Evolutionary conservation across 257 asterid species (phyloP).

Genomic region (Buddleja alternifolia): DNA sequence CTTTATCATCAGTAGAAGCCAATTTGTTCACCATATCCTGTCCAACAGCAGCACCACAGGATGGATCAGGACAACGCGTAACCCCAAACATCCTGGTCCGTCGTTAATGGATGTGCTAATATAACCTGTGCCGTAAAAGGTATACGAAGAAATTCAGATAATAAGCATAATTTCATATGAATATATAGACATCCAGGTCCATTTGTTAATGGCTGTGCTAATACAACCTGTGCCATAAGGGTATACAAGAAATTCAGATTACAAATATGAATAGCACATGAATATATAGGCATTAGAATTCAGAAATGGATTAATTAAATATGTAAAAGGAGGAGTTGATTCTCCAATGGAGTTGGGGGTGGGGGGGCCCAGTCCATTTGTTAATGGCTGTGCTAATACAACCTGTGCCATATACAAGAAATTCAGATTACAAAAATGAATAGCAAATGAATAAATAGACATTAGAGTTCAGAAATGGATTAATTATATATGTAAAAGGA

Average conservation of each 20-base stretch:
- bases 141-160: slow-evolving; percentile 26
- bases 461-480: slow-evolving; percentile 1
- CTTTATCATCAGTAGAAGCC: slow-evolving; percentile 64
- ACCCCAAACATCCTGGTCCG: slow-evolving; percentile 94
- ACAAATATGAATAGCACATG: background rate
- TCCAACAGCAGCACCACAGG: slow-evolving; percentile 84
- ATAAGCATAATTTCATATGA: background rate
- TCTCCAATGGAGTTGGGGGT: too few species aligned
- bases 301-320: background rate
- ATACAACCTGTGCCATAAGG: slow-evolving; percentile 63
- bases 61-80: slow-evolving; percentile 98
- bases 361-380: too few species aligned
- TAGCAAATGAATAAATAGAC: slow-evolving; percentile 11
- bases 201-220: slow-evolving; percentile 68
- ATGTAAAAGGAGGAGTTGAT: too few species aligned
- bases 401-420: slow-evolving; percentile 51
- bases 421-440: background rate
- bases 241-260: slow-evolving; percentile 26
- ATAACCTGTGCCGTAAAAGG: slow-evolving; percentile 63
- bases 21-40: slow-evolving; percentile 80
- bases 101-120: slow-evolving; percentile 75
- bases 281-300: background rate
- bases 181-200: slow-evolving; percentile 65
- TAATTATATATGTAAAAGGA: too few species aligned
- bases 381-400: slow-evolving; percentile 72